phyloP scores from a whole-genome alignment of 116 monocot species.

The Papilionanthe hybrid region DNA sequence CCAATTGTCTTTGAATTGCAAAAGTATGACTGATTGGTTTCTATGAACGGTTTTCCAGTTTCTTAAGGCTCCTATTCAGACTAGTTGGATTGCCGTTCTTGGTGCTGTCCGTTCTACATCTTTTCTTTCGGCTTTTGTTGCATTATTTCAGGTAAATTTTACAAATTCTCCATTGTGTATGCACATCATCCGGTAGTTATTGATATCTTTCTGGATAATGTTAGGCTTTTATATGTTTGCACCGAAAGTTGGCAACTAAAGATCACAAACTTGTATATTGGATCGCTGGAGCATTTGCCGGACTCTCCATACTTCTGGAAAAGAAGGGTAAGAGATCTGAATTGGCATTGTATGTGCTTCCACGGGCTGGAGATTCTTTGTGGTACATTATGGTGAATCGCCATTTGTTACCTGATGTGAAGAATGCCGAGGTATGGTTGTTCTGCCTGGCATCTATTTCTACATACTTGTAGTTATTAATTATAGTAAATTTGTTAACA shows the following conservation, averaged over 20 bases:
- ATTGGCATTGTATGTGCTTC: slow-evolving; percentile 96
- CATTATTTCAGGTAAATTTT: slow-evolving; percentile 73
- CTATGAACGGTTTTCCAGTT: slow-evolving; percentile 46
- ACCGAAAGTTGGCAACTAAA: slow-evolving; percentile 73
- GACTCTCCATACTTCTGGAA: slow-evolving; percentile 81
- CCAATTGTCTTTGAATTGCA: neutral
- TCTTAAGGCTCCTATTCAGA: slow-evolving; percentile 69
- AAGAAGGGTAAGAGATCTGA: slow-evolving; percentile 88
- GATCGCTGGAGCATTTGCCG: slow-evolving; percentile 81
- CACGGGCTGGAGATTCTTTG: slow-evolving; percentile 89
- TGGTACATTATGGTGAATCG: slow-evolving; percentile 93
- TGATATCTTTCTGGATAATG: slow-evolving; percentile 13
- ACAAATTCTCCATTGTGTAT: neutral
- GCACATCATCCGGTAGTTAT: neutral
- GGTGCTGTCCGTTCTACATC: slow-evolving; percentile 88
- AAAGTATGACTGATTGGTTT: neutral
- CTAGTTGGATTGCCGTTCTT: slow-evolving; percentile 66
- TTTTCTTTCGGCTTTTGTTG: slow-evolving; percentile 96
- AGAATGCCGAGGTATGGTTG: slow-evolving; percentile 79
- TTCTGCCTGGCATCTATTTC: neutral
- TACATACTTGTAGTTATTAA: neutral
- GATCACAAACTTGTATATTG: slow-evolving; percentile 92
- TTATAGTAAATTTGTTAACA: neutral
- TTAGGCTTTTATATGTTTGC: slow-evolving; percentile 78
- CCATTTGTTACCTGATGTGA: slow-evolving; percentile 72